phyloP scores from a whole-genome alignment of 768 basidiomycete genomes.

The Amanita rubescens region DNA sequence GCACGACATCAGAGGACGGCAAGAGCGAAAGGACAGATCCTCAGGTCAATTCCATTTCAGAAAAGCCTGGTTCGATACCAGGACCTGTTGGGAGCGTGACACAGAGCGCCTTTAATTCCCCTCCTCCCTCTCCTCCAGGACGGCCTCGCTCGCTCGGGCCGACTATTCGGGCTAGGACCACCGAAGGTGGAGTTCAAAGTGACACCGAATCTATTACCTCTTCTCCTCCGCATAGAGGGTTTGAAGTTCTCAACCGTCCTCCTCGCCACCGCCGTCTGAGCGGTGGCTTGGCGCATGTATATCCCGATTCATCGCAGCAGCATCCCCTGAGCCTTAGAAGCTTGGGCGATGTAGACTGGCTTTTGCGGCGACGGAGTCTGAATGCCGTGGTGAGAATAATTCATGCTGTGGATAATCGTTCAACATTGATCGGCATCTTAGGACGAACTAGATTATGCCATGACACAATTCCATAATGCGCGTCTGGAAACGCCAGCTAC shows the following conservation, averaged over 20 bases:
- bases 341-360: constrained; percentile 72
- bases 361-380: constrained; percentile 63
- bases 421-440: constrained; percentile 22
- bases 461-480: constrained; percentile 49
- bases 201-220: constrained; percentile 40
- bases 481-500: constrained; percentile 45
- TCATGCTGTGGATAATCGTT: neutral
- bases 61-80: constrained; percentile 23
- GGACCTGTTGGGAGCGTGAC: constrained; percentile 26
- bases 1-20: constrained; percentile 6
- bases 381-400: constrained; percentile 53
- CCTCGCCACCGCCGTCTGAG: constrained; percentile 26
- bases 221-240: constrained; percentile 30
- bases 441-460: constrained; percentile 69
- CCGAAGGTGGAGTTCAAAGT: constrained; percentile 37
- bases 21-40: constrained; percentile 11
- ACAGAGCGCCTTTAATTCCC: constrained; percentile 32
- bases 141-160: constrained; percentile 44
- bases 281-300: constrained; percentile 20
- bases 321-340: constrained; percentile 35
- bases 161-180: constrained; percentile 29
- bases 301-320: constrained; percentile 10
- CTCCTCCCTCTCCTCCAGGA: constrained; percentile 36
- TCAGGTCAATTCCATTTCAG: constrained; percentile 18
- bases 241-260: constrained; percentile 49